Base-by-base conservation (phyloP, 139 green algal species). In the Chlorella sp. region DNA sequence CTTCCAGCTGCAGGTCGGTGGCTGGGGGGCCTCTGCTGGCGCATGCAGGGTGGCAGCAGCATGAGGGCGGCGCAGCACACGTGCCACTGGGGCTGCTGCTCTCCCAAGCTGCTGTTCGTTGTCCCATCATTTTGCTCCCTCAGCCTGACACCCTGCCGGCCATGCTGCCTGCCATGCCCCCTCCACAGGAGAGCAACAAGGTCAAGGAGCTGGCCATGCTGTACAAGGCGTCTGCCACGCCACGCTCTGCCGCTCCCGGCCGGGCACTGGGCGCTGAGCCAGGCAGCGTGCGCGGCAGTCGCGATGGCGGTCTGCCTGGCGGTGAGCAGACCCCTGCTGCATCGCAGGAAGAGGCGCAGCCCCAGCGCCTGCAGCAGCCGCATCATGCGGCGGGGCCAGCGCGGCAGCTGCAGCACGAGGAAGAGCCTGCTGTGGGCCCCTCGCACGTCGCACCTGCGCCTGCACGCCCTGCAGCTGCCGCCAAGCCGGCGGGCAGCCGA, bases 121-220 rank as follows among this genome's bases (percentile, higher is more conserved):
- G n/a, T n/a, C n/a, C n/a, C n/a, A n/a, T n/a, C n/a, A n/a, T n/a
- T n/a, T n/a, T n/a, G n/a, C n/a, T n/a, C n/a, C n/a, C n/a, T n/a
- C n/a, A n/a, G n/a, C n/a, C n/a, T n/a, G n/a, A n/a, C n/a, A n/a
- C n/a, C n/a, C n/a, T n/a, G n/a, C n/a, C n/a, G n/a, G n/a, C n/a
- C n/a, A n/a, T n/a, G n/a, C n/a, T n/a, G n/a, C n/a, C n/a, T n/a
- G n/a, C n/a, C n/a, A n/a, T n/a, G n/a, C n/a, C n/a, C n/a, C n/a
- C n/a, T n/a, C n/a, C n/a, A 24, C 64, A 85, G 81, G 81, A 85
- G 32, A 43, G 43, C 48, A 72, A 56, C 48, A 85, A 72, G 51
- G 81, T 85, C 14, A 85, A 85, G 38, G 81, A 85, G 69, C 69
- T 85, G 81, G 81, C 81, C 36, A 60, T 85, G 20, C 51, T 85